phyloP scores from a whole-genome alignment of 2,329 filamentous ascomycete genomes.

The Cladophialophora psammophila region DNA sequence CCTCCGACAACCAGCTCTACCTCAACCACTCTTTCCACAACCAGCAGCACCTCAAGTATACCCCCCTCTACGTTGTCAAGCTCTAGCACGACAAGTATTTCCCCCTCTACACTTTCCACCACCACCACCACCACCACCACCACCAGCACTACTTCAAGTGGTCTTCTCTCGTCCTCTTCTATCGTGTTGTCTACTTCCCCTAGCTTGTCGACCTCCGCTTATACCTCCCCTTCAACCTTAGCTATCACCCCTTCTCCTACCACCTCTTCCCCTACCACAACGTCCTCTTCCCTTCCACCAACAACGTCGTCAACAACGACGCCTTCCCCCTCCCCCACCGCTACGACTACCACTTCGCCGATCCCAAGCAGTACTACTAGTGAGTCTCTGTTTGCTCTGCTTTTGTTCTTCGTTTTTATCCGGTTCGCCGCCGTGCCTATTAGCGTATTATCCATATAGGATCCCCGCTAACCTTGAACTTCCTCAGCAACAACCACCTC shows the following conservation, averaged over 20 bases:
- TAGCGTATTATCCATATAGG: neutral
- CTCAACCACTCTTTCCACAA: conserved; percentile 16
- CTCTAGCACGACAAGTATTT: conserved; percentile 14
- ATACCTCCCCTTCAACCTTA: conserved; percentile 30
- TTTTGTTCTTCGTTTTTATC: neutral
- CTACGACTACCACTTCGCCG: conserved; percentile 24
- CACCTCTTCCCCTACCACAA: conserved; percentile 23
- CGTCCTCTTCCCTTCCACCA: conserved; percentile 10
- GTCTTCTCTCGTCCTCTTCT: conserved; percentile 3
- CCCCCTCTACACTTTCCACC: conserved; percentile 14
- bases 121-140: conserved; percentile 15
- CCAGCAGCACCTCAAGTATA: conserved; percentile 21
- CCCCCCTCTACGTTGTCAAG: conserved; percentile 7
- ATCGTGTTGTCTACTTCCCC: conserved; percentile 20
- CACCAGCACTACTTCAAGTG: conserved; percentile 11
- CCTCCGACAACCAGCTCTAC: conserved; percentile 14
- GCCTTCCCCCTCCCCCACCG: conserved; percentile 17
- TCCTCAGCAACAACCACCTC: conserved; percentile 16
- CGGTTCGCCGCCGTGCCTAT: conserved; percentile 10
- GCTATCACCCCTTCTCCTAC: conserved; percentile 27
- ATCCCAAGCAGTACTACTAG: conserved; percentile 29
- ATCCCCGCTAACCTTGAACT: neutral
- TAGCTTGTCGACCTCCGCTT: conserved; percentile 22
- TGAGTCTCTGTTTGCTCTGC: conserved; percentile 23
- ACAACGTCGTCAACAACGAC: conserved; percentile 15